phyloP scores from a whole-genome alignment of 768 basidiomycete genomes.

The Trametes sanguinea region DNA sequence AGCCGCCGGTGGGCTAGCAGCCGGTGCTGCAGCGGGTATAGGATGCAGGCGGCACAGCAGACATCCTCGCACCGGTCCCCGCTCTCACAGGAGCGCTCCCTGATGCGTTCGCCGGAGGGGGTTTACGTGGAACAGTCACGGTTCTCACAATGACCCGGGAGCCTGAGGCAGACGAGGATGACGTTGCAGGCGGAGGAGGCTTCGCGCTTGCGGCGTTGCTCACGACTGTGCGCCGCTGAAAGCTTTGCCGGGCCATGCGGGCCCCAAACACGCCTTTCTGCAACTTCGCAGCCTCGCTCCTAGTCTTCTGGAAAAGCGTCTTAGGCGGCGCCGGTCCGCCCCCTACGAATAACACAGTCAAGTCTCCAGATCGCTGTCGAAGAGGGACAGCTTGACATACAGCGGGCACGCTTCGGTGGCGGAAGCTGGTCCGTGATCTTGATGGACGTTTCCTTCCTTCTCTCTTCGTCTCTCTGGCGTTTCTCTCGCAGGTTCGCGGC shows the following conservation, averaged over 20 bases:
- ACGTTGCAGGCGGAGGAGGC: conserved; percentile 9
- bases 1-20: conserved; percentile 20
- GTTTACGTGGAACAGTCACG: conserved; percentile 40
- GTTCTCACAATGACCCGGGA: conserved; percentile 53
- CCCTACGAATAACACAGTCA: conserved; percentile 36
- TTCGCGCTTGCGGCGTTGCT: conserved; percentile 15
- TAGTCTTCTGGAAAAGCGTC: conserved; percentile 77
- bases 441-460: conserved; percentile 75
- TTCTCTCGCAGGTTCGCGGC: conserved; percentile 38
- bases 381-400: conserved; percentile 40
- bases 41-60: conserved; percentile 10
- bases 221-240: conserved; percentile 32
- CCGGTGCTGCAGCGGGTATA: conserved; percentile 8
- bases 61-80: not conserved
- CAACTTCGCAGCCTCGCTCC: conserved; percentile 66
- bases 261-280: conserved; percentile 61
- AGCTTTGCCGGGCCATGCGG: conserved; percentile 50
- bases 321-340: conserved; percentile 50
- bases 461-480: conserved; percentile 69
- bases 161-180: conserved; percentile 28
- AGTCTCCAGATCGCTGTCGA: not conserved
- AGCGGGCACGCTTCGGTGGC: conserved; percentile 63
- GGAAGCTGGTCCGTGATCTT: conserved; percentile 73
- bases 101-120: not conserved
- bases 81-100: not conserved